phyloP scores from a whole-genome alignment of 2,329 filamentous ascomycete genomes.

The Neopestalotiopsis rosae region DNA sequence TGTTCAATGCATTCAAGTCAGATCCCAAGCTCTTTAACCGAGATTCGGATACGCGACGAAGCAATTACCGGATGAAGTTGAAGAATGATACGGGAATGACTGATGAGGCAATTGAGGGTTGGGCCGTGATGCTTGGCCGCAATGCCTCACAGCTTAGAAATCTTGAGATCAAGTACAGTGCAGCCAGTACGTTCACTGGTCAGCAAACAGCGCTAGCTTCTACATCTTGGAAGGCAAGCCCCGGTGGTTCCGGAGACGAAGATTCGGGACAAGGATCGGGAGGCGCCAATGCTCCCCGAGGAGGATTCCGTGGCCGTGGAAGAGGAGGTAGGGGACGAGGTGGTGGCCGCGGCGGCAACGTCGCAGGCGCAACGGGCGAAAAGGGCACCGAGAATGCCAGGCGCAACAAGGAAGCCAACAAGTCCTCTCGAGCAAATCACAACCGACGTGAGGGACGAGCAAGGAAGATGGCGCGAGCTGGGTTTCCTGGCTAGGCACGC shows the following conservation, averaged over 20 bases:
- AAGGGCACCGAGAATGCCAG: conserved; percentile 74
- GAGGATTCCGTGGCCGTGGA: conserved; percentile 49
- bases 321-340: conserved; percentile 52
- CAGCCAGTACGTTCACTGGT: conserved; percentile 59
- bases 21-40: conserved; percentile 72
- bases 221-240: conserved; percentile 67
- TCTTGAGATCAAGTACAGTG: conserved; percentile 73
- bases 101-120: conserved; percentile 93
- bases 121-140: conserved; percentile 83
- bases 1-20: conserved; percentile 76
- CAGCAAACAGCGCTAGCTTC: conserved; percentile 68
- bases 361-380: conserved; percentile 70
- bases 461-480: conserved; percentile 67
- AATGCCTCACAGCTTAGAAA: conserved; percentile 71
- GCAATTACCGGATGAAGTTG: conserved; percentile 65
- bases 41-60: conserved; percentile 71
- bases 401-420: conserved; percentile 80
- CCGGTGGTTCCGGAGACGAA: conserved; percentile 61
- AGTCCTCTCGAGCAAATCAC: conserved; percentile 83
- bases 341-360: conserved; percentile 61
- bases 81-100: conserved; percentile 85
- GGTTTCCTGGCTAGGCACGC: conserved; percentile 32
- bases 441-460: conserved; percentile 76
- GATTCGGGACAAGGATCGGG: conserved; percentile 55
- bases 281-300: conserved; percentile 36